Percentiles rank a stretch among this genome's conserved stretches.
These are phyloP conservation scores for Colletotrichum australisinense DNA, from an alignment of 2,329 filamentous ascomycete genomes.

Conservation along the genomic window DNA sequence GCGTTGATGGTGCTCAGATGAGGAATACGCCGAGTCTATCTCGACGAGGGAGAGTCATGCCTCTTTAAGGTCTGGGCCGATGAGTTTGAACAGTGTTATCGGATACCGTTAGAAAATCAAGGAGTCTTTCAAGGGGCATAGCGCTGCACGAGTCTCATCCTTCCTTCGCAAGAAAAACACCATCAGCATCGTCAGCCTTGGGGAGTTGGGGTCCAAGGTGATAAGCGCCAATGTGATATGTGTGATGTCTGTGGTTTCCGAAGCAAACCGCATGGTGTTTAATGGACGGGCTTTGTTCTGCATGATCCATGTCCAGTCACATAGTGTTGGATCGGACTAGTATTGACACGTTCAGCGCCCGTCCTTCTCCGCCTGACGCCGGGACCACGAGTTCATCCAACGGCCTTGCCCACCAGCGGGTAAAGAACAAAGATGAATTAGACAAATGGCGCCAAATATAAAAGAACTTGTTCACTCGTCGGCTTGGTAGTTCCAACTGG, in stretches of 20 bases:
- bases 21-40: no score
- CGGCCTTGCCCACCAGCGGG: no score
- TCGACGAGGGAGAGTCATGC: no score
- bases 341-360: neutral
- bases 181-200: no score
- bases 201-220: neutral
- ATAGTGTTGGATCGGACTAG: neutral
- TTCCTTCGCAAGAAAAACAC: fast-evolving
- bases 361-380: neutral
- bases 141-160: neutral
- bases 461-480: neutral
- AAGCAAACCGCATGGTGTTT: neutral
- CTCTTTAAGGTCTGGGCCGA: neutral
- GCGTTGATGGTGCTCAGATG: no score
- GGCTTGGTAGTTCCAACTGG: neutral
- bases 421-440: neutral
- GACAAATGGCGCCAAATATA: neutral
- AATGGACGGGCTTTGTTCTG: neutral
- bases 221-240: neutral
- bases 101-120: fast-evolving
- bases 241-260: neutral
- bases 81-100: neutral
- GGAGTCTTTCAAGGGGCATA: no score
- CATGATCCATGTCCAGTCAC: no score
- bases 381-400: neutral